Evolutionary conservation across 345 rosid genomes (phyloP).

Genomic region (Luvunga scandens): DNA sequence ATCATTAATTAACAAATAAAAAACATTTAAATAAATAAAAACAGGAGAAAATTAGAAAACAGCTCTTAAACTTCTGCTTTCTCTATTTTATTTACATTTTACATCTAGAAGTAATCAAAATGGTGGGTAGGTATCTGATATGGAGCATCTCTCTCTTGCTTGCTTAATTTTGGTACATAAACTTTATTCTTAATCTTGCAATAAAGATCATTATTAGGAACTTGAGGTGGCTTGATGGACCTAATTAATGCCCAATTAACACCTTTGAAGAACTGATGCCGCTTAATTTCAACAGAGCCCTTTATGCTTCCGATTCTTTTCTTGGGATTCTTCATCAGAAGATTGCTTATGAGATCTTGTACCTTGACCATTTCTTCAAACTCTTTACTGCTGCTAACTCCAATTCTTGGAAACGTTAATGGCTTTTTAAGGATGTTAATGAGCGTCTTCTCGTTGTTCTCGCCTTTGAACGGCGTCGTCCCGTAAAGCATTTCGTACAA

Average conservation of each 20-base stretch:
- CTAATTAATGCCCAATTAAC: conserved; percentile 90
- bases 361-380: conserved; percentile 58
- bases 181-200: conserved; percentile 33
- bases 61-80: conserved; percentile 13
- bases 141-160: conserved; percentile 71
- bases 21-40: conserved; percentile 6
- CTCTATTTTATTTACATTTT: conserved; percentile 25
- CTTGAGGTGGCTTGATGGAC: conserved; percentile 77
- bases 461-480: conserved; percentile 87
- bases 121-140: conserved; percentile 61
- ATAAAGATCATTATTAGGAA: conserved; percentile 37
- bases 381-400: conserved; percentile 48
- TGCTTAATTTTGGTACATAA: conserved; percentile 59
- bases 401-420: conserved; percentile 63
- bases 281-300: conserved; percentile 79
- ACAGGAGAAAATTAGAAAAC: conserved; percentile 15
- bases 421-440: conserved; percentile 83
- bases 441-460: conserved; percentile 80
- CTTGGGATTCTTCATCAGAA: conserved; percentile 78
- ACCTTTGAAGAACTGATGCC: conserved; percentile 82
- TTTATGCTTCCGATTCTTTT: conserved; percentile 73
- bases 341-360: conserved; percentile 69
- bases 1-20: neutral
- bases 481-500: conserved; percentile 87
- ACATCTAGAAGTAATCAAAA: conserved; percentile 71